phyloP scores from a whole-genome alignment of 2,329 filamentous ascomycete genomes.

The Cordyceps tenuipes region DNA sequence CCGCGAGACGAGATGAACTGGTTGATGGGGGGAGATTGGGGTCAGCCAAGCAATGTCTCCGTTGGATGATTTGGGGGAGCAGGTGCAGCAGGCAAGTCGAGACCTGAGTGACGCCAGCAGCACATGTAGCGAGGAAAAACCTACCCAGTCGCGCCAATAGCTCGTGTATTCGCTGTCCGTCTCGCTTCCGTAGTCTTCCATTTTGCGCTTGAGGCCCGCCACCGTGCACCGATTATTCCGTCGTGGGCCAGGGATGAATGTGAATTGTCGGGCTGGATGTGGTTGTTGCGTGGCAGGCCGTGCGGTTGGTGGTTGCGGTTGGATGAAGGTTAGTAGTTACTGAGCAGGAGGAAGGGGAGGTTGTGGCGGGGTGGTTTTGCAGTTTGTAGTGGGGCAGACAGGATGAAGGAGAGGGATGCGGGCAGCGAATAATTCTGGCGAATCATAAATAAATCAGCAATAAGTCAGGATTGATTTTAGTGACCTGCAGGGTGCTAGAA shows the following conservation, averaged over 20 bases:
- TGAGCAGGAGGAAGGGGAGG: neutral
- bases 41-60: neutral
- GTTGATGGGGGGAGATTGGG: constrained; percentile 5
- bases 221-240: neutral
- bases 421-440: neutral
- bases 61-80: too few species aligned
- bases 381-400: constrained; percentile 2
- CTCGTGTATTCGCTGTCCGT: constrained; percentile 98
- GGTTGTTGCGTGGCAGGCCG: neutral
- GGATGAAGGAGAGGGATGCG: neutral
- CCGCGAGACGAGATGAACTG: constrained; percentile 96
- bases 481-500: neutral
- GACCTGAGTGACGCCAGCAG: too few species aligned
- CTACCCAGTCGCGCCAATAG: constrained; percentile 98
- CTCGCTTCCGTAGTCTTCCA: constrained; percentile 98
- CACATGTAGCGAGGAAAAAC: constrained; percentile 23
- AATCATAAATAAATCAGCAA: too few species aligned
- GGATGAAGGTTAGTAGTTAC: neutral
- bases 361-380: constrained; percentile 7
- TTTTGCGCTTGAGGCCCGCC: constrained; percentile 28
- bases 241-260: constrained; percentile 6
- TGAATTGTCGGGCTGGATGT: neutral
- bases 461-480: neutral
- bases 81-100: too few species aligned
- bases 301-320: neutral